Percentiles rank a stretch among this genome's conserved stretches.
These are phyloP conservation scores for Pseudogymnoascus sp. DNA, from an alignment of 2,329 filamentous ascomycete species.

Conservation along the genomic window DNA sequence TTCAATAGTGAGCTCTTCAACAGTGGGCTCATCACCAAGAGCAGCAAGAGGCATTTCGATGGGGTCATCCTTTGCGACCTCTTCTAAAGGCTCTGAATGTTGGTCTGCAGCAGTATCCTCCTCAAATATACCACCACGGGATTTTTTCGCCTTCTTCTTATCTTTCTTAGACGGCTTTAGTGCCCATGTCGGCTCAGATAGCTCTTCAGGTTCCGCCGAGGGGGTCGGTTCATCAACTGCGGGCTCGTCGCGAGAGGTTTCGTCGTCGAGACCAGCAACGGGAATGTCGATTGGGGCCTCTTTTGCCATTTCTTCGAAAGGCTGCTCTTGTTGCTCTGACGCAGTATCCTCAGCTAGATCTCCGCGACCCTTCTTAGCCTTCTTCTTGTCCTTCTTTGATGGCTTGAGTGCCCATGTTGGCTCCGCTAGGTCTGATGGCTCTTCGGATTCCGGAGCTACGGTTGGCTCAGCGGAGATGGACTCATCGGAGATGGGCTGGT, in stretches of 20 bases:
- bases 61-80: neutral
- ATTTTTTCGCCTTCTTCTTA: conserved; percentile 30
- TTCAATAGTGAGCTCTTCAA: neutral
- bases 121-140: neutral
- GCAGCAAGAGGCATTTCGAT: neutral
- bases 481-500: neutral
- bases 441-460: conserved; percentile 10
- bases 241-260: neutral
- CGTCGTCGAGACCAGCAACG: neutral
- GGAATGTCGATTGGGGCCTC: neutral
- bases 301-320: neutral
- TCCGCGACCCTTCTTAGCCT: conserved; percentile 2
- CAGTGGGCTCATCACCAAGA: neutral
- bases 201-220: neutral
- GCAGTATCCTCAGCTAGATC: neutral
- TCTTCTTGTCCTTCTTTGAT: conserved; percentile 10
- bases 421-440: conserved; percentile 20
- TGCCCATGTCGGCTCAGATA: neutral
- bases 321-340: neutral
- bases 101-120: neutral
- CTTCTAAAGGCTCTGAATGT: neutral
- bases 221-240: neutral
- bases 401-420: neutral
- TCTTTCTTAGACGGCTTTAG: conserved; percentile 12
- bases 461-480: neutral